Percentiles rank a stretch among this genome's conserved stretches.
These are phyloP conservation scores for Penicillium riverlandense DNA, from an alignment of 495 filamentous ascomycete species.

Conservation along the genomic window DNA sequence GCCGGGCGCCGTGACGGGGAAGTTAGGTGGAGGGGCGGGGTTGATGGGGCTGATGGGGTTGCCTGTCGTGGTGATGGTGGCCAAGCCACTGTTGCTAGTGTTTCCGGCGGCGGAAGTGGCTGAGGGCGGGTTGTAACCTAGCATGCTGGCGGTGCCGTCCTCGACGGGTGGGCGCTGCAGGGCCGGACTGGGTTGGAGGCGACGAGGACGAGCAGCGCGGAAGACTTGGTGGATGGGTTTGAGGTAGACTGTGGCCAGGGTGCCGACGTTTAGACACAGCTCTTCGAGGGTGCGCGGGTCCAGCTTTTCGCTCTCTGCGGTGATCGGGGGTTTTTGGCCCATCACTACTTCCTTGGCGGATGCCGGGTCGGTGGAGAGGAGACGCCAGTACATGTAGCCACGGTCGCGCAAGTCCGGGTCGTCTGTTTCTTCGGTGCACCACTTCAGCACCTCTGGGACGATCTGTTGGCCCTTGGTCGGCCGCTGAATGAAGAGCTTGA, in stretches of 20 bases:
- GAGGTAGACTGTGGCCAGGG: slow-evolving; percentile 91
- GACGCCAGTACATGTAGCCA: slow-evolving; percentile 99
- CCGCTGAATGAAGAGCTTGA: slow-evolving; percentile 96
- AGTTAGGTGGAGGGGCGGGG: slow-evolving; percentile 11
- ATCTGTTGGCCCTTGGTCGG: slow-evolving; percentile 91
- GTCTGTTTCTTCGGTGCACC: slow-evolving; percentile 98
- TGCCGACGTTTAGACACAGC: slow-evolving; percentile 94
- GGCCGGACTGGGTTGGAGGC: slow-evolving; percentile 72
- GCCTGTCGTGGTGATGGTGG: slow-evolving; percentile 17
- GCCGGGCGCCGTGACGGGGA: slow-evolving; percentile 11
- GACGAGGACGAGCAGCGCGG: slow-evolving; percentile 73
- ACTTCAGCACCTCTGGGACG: slow-evolving; percentile 93
- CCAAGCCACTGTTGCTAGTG: slow-evolving; percentile 21
- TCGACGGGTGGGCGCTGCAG: slow-evolving; percentile 61
- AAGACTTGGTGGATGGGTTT: slow-evolving; percentile 99
- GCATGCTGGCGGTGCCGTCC: slow-evolving; percentile 32
- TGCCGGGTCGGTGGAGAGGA: slow-evolving; percentile 88
- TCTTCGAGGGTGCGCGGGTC: slow-evolving; percentile 91
- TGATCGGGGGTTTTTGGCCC: slow-evolving; percentile 95
- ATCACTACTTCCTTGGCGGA: slow-evolving; percentile 85
- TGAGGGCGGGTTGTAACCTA: slow-evolving; percentile 19
- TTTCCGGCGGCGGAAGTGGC: slow-evolving; percentile 12
- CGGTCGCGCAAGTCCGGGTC: slow-evolving; percentile 93
- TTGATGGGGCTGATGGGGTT: slow-evolving; percentile 14
- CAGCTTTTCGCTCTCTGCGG: slow-evolving; percentile 89